phyloP scores from a whole-genome alignment of 2,329 filamentous ascomycete genomes.

The Pseudocercospora pini-densiflorae region DNA sequence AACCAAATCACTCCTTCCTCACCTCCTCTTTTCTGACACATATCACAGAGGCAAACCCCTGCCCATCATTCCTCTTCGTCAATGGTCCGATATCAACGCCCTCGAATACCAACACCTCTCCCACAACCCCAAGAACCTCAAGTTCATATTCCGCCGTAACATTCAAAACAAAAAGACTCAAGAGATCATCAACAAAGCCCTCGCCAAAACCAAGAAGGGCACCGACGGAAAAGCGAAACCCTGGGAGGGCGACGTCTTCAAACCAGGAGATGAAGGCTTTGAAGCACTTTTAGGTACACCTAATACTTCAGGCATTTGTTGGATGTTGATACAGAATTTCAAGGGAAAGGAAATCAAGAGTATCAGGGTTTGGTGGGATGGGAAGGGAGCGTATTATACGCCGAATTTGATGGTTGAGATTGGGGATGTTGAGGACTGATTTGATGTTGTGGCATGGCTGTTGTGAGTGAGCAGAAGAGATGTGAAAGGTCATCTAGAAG shows the following conservation, averaged over 20 bases:
- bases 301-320: constrained; percentile 20
- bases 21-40: neutral
- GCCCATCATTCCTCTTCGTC: constrained; percentile 7
- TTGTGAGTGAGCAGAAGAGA: no score
- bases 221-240: constrained; percentile 6
- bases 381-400: constrained; percentile 1
- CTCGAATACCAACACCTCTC: constrained; percentile 20
- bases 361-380: constrained; percentile 22
- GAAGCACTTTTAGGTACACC: constrained; percentile 19
- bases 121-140: neutral
- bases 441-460: neutral
- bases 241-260: constrained; percentile 17
- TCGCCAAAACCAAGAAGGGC: constrained; percentile 7
- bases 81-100: constrained; percentile 23
- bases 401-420: constrained; percentile 25
- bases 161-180: constrained; percentile 22
- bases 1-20: neutral
- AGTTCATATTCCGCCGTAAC: constrained; percentile 20
- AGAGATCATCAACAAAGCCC: constrained; percentile 16
- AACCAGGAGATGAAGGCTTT: constrained; percentile 10
- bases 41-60: constrained; percentile 11
- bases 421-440: constrained; percentile 10
- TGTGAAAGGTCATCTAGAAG: no score
- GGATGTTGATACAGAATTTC: constrained; percentile 23
- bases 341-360: constrained; percentile 15